Conservation (phyloP, 495 filamentous ascomycete genomes). For the Penicillium parvum region DNA sequence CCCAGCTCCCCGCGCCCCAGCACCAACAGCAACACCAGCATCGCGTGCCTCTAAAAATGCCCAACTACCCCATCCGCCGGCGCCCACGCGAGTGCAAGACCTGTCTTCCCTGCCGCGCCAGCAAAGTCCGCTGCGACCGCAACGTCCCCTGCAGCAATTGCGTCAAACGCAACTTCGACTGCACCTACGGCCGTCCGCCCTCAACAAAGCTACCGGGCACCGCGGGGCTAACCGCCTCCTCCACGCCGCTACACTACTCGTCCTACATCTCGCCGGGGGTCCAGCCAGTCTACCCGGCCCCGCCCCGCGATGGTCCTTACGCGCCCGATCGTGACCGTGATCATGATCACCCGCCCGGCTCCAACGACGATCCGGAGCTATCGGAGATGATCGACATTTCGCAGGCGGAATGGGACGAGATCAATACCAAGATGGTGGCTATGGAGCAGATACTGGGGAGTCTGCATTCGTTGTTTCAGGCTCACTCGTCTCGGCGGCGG, state of each 20-base stretch:
- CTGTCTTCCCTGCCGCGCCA: conserved; percentile 44
- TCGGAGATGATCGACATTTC: conserved; percentile 36
- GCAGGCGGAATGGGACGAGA: conserved; percentile 43
- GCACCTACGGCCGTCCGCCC: conserved; percentile 66
- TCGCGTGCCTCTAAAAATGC: conserved; percentile 25
- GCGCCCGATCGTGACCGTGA: conserved; percentile 6
- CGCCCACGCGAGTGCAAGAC: conserved; percentile 48
- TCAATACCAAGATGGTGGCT: conserved; percentile 40
- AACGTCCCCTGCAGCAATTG: conserved; percentile 70
- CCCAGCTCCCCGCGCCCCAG: conserved; percentile 8
- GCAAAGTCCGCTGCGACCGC: conserved; percentile 65
- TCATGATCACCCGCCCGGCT: no score
- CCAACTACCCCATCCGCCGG: conserved; percentile 42
- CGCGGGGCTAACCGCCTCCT: conserved; percentile 12
- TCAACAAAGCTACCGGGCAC: conserved; percentile 14
- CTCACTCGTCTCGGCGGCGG: conserved; percentile 26
- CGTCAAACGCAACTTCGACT: conserved; percentile 65
- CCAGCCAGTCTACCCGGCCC: conserved; percentile 3
- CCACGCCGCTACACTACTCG: conserved; percentile 17
- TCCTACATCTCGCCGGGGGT: conserved; percentile 15
- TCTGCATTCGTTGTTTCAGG: conserved; percentile 33
- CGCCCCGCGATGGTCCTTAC: conserved; percentile 11
- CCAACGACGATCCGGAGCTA: conserved; percentile 20
- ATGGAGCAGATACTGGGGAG: conserved; percentile 44
- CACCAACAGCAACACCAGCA: no score